A percentile compares a stretch with the other conserved stretches of the same genome.
phyloP scores from a whole-genome alignment of 2,329 filamentous ascomycete species.

The Ceratocystis harringtonii region DNA sequence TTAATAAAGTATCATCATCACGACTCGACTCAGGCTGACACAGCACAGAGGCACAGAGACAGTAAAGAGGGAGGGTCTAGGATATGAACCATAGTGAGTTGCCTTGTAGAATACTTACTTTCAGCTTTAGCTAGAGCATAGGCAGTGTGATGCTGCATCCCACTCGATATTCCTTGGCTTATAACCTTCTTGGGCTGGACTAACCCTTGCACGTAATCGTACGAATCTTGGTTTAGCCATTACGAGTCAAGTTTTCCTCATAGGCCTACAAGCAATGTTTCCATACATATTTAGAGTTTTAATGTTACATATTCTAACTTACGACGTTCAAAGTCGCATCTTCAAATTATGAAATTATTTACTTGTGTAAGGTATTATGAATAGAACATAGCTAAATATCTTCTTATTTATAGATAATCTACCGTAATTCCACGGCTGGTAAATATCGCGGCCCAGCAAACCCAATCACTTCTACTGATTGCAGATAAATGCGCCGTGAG shows the following conservation, averaged over 20 bases:
- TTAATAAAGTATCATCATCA: not conserved
- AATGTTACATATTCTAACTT: too few relatives aligned
- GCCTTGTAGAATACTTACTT: not conserved
- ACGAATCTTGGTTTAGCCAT: not conserved
- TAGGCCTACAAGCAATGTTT: not conserved
- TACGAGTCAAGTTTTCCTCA: constrained; percentile 2
- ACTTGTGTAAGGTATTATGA: not conserved
- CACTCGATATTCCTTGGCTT: too few relatives aligned
- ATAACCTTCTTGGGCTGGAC: not conserved
- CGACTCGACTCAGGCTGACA: not conserved
- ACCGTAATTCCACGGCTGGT: constrained; percentile 50
- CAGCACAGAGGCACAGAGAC: not conserved
- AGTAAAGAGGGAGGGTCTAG: not conserved
- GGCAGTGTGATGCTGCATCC: too few relatives aligned
- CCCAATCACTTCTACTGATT: constrained; percentile 68
- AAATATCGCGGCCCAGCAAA: constrained; percentile 79
- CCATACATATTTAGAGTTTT: too few relatives aligned
- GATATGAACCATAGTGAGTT: not conserved
- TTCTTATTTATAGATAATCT: not conserved
- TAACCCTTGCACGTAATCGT: constrained; percentile 7
- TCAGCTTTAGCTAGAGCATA: not conserved
- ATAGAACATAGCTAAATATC: not conserved
- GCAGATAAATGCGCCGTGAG: constrained; percentile 50
- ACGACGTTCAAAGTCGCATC: too few relatives aligned
- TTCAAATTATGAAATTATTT: not conserved